These are phyloP conservation scores for Fusarium longipes DNA, from an alignment of 2,329 filamentous ascomycete species.

Conservation along the genomic window DNA sequence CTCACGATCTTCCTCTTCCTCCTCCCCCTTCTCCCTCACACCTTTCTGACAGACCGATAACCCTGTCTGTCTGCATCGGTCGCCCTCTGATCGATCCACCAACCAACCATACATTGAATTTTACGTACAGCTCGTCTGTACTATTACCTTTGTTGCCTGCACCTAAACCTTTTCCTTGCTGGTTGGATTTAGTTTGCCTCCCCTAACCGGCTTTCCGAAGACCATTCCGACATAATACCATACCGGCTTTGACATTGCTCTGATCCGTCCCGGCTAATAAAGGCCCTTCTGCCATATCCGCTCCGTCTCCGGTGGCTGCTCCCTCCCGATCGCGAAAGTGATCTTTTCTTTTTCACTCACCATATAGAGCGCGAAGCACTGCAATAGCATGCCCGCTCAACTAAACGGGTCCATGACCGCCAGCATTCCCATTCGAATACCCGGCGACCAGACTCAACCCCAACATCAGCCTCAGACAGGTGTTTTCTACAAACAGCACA, in stretches of 20 bases:
- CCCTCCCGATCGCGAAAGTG: conserved; percentile 34
- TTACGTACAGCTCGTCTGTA: conserved; percentile 49
- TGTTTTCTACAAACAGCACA: conserved; percentile 61
- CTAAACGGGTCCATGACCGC: conserved; percentile 53
- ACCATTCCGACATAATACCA: conserved; percentile 44
- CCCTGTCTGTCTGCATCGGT: conserved; percentile 47
- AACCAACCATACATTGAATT: conserved; percentile 49
- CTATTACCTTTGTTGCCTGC: conserved; percentile 35
- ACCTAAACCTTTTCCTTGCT: conserved; percentile 18
- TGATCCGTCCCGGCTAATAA: conserved; percentile 39
- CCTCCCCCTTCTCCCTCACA: conserved; percentile 3
- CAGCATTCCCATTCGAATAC: conserved; percentile 54
- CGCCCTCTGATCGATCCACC: conserved; percentile 50
- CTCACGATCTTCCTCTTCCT: conserved; percentile 20
- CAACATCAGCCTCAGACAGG: conserved; percentile 41
- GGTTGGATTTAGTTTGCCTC: conserved; percentile 35
- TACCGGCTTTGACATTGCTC: conserved; percentile 27
- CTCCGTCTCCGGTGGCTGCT: conserved; percentile 37
- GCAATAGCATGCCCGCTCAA: conserved; percentile 55
- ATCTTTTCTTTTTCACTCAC: conserved; percentile 31
- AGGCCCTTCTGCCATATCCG: conserved; percentile 32
- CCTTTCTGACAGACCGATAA: conserved; percentile 18
- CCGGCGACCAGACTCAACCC: conserved; percentile 49
- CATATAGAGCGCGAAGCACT: conserved; percentile 38
- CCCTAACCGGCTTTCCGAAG: conserved; percentile 41